Percentiles rank a stretch among this genome's conserved stretches.
These are phyloP conservation scores for Metschnikowia chrysomelidarum DNA, from an alignment of 805 yeast genomes.

Conservation along the genomic window DNA sequence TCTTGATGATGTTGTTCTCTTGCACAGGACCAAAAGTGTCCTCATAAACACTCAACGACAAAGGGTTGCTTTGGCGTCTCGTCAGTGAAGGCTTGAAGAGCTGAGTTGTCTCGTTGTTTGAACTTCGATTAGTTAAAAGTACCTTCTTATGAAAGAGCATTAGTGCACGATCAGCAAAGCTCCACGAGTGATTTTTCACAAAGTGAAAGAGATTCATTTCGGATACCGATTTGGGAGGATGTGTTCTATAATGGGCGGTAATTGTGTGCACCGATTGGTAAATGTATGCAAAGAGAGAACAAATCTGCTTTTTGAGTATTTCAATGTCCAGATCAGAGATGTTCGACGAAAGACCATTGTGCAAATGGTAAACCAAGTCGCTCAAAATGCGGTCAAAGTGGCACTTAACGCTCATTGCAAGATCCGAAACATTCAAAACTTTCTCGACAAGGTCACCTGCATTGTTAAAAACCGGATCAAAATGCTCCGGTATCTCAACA, in stretches of 20 bases:
- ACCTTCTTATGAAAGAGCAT: conserved; percentile 44
- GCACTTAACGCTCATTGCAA: conserved; percentile 54
- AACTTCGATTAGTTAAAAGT: conserved; percentile 30
- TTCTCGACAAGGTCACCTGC: conserved; percentile 30
- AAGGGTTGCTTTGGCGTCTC: conserved; percentile 22
- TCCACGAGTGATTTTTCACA: conserved; percentile 47
- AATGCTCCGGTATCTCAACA: conserved; percentile 53
- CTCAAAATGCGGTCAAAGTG: conserved; percentile 51
- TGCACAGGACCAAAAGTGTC: conserved; percentile 39
- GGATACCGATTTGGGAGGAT: conserved; percentile 37
- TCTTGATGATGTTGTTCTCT: conserved; percentile 39
- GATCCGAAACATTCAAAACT: conserved; percentile 42
- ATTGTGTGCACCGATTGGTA: conserved; percentile 46
- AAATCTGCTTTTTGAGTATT: conserved; percentile 46
- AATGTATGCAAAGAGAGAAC: conserved; percentile 49
- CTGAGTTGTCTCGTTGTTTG: neutral
- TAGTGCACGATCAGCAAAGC: conserved; percentile 55
- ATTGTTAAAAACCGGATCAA: conserved; percentile 34
- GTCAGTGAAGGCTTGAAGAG: conserved; percentile 3
- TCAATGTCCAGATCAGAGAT: conserved; percentile 43
- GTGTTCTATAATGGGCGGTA: conserved; percentile 30
- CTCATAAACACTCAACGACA: conserved; percentile 37
- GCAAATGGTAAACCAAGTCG: conserved; percentile 50
- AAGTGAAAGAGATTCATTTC: conserved; percentile 46
- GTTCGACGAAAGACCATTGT: conserved; percentile 46